Evolutionary conservation across 208 protist genomes (phyloP), one percentile per base, ranked within the genome.

Genomic region (Herpetomonas muscarum): DNA sequence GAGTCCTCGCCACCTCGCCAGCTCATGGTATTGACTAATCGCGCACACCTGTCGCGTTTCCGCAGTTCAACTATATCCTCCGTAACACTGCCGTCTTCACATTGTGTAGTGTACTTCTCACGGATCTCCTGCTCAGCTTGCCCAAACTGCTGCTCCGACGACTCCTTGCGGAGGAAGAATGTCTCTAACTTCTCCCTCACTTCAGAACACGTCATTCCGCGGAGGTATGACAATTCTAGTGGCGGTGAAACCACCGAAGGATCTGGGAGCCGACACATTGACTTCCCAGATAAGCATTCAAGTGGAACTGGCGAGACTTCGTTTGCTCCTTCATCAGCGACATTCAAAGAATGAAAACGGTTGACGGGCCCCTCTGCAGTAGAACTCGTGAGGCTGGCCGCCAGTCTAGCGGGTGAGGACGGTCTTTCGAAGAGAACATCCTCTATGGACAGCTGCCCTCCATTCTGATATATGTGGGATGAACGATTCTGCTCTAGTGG

Each of bases 161-260:
- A 25, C 7, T 81, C 69, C 34, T 81, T 88, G 1, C 28, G 37
- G 1, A 49, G 31, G 48, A 87, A 93, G 64, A 87, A 90, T n/a
- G 58, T 62, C 58, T 84, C 74, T 28, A 93, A 60, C 12, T 70
- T 49, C 1, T 68, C 69, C 28, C 81, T 70, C n/a, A 93, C 83
- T 28, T 93, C 81, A 13, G 67, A 53, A 19, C 65, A 79, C 6
- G 80, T 87, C 82, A 90, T 87, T 31, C 42, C 50, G n/a, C 67
- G 61, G 49, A 91, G 63, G 37, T 63, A 41, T 4, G 50, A 47
- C 21, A 83, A 47, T 10, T 66, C 28, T 37, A 34, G 64, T 4
- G 66, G 55, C 25, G 55, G 51, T 15, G 63, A 60, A 37, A 37
- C 22, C 3, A 26, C 15, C 15, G 29, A 12, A 2, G n/a, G 28